These are phyloP conservation scores for Lentinula sp. DNA, from an alignment of 768 basidiomycete species.

Conservation along the genomic window DNA sequence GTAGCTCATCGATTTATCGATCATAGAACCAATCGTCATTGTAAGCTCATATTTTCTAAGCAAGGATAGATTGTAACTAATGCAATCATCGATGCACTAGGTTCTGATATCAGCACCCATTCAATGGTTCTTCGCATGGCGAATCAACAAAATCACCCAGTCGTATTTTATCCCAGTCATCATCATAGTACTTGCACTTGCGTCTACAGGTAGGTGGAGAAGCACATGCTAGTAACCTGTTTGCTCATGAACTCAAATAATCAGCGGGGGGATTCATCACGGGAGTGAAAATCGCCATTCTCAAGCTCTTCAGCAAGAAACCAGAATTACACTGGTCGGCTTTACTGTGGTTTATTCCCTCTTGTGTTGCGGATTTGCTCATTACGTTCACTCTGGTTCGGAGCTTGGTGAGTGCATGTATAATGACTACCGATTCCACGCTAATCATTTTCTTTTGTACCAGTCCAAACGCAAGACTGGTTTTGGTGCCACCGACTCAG, in stretches of 20 bases:
- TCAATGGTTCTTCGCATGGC: constrained; percentile 13
- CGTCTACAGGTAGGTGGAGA: neutral
- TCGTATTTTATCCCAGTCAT: constrained; percentile 3
- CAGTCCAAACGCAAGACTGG: constrained; percentile 6
- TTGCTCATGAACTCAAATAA: neutral
- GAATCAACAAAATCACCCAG: constrained; percentile 9
- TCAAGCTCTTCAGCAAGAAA: constrained; percentile 7
- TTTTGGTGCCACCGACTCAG: constrained; percentile 1
- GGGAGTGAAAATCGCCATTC: neutral
- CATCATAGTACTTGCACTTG: constrained; percentile 6
- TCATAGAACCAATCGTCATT: constrained; percentile 26
- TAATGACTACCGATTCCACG: neutral
- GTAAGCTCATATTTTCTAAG: constrained; percentile 12
- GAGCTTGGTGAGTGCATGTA: constrained; percentile 1
- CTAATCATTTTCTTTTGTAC: neutral
- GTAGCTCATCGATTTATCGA: neutral
- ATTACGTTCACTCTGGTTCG: constrained; percentile 1
- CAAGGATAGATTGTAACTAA: neutral
- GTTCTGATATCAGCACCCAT: constrained; percentile 13
- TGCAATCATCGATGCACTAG: neutral
- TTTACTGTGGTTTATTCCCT: constrained; percentile 5
- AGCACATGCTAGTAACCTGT: neutral
- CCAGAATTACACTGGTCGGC: constrained; percentile 6
- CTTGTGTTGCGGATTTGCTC: constrained; percentile 2
- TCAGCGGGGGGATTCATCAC: constrained; percentile 2